Conservation (phyloP, 148 eudicot species). For the Pouteria glomerata region DNA sequence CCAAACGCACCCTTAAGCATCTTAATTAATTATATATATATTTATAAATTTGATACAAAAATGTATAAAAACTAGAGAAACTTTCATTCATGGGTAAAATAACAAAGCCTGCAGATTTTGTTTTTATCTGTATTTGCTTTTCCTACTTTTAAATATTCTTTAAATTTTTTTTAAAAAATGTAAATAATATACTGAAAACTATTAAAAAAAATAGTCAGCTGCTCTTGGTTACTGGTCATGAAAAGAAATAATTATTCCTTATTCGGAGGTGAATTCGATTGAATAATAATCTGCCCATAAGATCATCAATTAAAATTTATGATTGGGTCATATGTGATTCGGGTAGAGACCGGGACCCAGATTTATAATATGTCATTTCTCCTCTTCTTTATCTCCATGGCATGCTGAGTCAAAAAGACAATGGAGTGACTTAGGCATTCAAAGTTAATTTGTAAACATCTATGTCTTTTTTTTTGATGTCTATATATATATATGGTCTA, state of each 20-base stretch:
- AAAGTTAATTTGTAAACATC: not conserved
- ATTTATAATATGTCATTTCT: not conserved
- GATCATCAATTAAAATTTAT: not conserved
- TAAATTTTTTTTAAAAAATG: too few species aligned
- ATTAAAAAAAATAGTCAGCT: not conserved
- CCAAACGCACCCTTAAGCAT: too few species aligned
- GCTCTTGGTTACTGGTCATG: not conserved
- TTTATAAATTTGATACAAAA: too few species aligned
- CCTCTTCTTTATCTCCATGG: not conserved
- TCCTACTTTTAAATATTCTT: too few species aligned
- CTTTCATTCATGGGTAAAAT: too few species aligned
- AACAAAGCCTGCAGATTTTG: too few species aligned
- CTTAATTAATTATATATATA: too few species aligned
- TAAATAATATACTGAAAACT: too few species aligned
- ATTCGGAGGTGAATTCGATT: not conserved
- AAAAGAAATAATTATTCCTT: not conserved
- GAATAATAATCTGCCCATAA: not conserved
- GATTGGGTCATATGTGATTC: constrained; percentile 2
- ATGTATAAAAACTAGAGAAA: too few species aligned
- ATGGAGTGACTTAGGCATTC: not conserved
- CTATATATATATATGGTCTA: too few species aligned
- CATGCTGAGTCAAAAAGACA: constrained; percentile 5
- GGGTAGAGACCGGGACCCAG: not conserved
- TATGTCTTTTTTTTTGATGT: too few species aligned
- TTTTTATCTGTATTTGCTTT: too few species aligned